Evolutionary conservation across 441 rosid species (phyloP).

Genomic region (Syzygium malaccense): DNA sequence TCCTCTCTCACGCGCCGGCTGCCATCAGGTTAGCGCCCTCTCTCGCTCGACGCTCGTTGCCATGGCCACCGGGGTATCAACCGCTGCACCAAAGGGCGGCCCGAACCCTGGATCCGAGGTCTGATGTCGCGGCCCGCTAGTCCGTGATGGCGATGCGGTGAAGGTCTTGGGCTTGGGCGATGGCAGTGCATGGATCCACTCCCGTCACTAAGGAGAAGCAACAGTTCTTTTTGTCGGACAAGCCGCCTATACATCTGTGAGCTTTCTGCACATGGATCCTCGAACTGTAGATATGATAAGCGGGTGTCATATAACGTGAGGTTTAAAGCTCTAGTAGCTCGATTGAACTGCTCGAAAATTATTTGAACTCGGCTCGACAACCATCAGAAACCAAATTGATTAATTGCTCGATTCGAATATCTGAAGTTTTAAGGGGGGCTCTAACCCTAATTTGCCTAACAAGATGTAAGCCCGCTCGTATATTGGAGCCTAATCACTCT

Average conservation of each 20-base stretch:
- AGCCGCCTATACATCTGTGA: neutral
- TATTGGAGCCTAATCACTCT: neutral
- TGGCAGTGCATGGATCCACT: neutral
- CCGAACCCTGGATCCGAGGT: neutral
- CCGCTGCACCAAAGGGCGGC: neutral
- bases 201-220: neutral
- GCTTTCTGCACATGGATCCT: neutral
- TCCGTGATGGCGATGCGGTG: neutral
- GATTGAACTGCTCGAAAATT: neutral
- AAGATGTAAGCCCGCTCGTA: neutral
- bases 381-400: neutral
- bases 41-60: neutral
- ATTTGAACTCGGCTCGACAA: neutral
- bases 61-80: neutral
- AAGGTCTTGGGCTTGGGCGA: neutral
- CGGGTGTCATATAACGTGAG: no score
- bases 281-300: neutral
- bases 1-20: neutral
- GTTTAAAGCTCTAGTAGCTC: neutral
- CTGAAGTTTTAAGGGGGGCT: neutral
- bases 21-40: neutral
- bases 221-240: neutral
- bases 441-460: neutral
- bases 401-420: neutral
- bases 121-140: neutral